These are phyloP conservation scores for Boechera retrofracta DNA, from an alignment of 345 rosid species.

Conservation along the genomic window DNA sequence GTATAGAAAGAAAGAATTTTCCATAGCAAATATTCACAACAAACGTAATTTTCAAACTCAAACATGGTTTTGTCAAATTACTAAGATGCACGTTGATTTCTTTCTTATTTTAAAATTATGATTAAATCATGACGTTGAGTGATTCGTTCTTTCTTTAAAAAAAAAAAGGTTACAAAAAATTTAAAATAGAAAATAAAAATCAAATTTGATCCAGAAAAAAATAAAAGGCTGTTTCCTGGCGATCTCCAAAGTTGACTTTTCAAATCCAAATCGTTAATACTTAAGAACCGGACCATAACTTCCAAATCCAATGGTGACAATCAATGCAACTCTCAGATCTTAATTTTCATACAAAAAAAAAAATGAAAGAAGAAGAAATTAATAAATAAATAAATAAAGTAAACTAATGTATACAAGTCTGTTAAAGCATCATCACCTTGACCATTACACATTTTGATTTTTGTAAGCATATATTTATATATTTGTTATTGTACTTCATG, in stretches of 20 bases:
- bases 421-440: conserved; percentile 33
- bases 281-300: conserved; percentile 36
- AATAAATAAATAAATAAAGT: neutral
- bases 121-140: conserved; percentile 9
- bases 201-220: conserved; percentile 26
- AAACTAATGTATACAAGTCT: conserved; percentile 27
- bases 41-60: conserved; percentile 27
- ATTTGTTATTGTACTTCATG: conserved; percentile 19
- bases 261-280: conserved; percentile 26
- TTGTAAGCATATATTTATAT: neutral
- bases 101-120: conserved; percentile 9
- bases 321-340: conserved; percentile 37
- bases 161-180: neutral
- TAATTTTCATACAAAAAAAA: conserved; percentile 16
- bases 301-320: conserved; percentile 12
- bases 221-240: conserved; percentile 27
- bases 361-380: neutral
- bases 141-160: conserved; percentile 3
- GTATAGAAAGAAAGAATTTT: conserved; percentile 1
- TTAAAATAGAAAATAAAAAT: conserved; percentile 12
- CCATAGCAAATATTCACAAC: neutral
- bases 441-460: conserved; percentile 30
- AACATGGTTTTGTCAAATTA: conserved; percentile 28
- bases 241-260: conserved; percentile 46
- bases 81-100: conserved; percentile 41